Conservation (phyloP, 371 early-diverging fungal species). For the Actinomucor elegans region DNA sequence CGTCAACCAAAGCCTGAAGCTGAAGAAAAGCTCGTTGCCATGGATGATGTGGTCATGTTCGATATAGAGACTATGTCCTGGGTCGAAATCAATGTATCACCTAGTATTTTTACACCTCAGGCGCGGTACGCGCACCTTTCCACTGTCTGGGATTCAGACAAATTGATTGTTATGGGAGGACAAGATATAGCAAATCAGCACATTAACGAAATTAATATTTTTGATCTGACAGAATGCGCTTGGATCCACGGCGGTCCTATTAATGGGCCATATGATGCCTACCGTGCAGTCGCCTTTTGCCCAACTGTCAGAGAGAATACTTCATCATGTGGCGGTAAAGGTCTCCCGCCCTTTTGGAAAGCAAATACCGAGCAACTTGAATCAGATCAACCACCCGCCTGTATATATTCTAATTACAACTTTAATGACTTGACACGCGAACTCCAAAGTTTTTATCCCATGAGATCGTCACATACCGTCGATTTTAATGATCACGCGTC, state of each 20-base stretch:
- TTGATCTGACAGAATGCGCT: slow-evolving; percentile 61
- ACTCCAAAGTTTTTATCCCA: slow-evolving; percentile 61
- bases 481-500: slow-evolving; percentile 54
- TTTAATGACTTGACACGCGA: slow-evolving; percentile 75
- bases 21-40: slow-evolving; percentile 49
- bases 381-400: slow-evolving; percentile 36
- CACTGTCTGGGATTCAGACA: slow-evolving; percentile 45
- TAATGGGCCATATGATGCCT: slow-evolving; percentile 70
- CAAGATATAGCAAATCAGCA: slow-evolving; percentile 77
- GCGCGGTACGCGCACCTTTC: slow-evolving; percentile 80
- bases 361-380: not conserved
- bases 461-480: slow-evolving; percentile 4
- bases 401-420: slow-evolving; percentile 80
- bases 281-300: slow-evolving; percentile 64
- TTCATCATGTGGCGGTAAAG: slow-evolving; percentile 4
- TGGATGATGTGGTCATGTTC: slow-evolving; percentile 70
- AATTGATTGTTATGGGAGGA: slow-evolving; percentile 74
- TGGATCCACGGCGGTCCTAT: slow-evolving; percentile 67
- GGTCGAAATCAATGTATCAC: slow-evolving; percentile 51
- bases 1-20: not conserved
- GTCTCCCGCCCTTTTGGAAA: slow-evolving; percentile 16
- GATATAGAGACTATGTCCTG: slow-evolving; percentile 63
- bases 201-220: slow-evolving; percentile 74
- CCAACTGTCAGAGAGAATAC: slow-evolving; percentile 5
- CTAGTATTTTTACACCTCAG: slow-evolving; percentile 57